These are phyloP conservation scores for Nyctanthes arbortristis DNA, from an alignment of 257 asterid genomes.

Conservation along the genomic window DNA sequence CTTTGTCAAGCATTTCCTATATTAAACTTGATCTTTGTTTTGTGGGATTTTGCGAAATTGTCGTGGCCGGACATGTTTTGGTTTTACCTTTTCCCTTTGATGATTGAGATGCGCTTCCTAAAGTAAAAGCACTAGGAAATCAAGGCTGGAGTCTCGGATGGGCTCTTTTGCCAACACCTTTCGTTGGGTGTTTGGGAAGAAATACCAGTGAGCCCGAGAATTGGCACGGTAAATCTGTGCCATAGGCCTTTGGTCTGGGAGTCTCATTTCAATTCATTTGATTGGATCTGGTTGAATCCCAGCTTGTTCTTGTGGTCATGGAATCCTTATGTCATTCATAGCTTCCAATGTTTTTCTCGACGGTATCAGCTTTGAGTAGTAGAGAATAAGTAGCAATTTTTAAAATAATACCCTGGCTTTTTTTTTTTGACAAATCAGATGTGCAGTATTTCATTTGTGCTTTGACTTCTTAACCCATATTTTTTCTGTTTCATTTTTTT, in stretches of 20 bases:
- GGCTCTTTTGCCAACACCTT: slow-evolving; percentile 41
- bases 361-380: not conserved
- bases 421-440: not conserved
- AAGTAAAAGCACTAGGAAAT: slow-evolving; percentile 27
- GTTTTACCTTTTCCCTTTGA: slow-evolving; percentile 20
- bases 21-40: not conserved
- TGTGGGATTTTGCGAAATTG: not conserved
- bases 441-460: too few relatives aligned
- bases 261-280: slow-evolving; percentile 37
- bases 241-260: slow-evolving; percentile 98
- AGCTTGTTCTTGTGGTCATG: not conserved
- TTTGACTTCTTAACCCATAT: too few relatives aligned
- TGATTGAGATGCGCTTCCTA: slow-evolving; percentile 54
- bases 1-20: not conserved
- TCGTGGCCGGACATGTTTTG: slow-evolving; percentile 22
- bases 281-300: slow-evolving; percentile 28
- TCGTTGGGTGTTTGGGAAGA: slow-evolving; percentile 50
- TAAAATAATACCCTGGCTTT: not conserved
- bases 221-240: slow-evolving; percentile 58
- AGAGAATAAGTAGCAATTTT: too few relatives aligned
- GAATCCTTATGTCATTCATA: not conserved
- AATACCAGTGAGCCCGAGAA: slow-evolving; percentile 75
- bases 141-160: slow-evolving; percentile 95
- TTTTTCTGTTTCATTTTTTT: too few relatives aligned
- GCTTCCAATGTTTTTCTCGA: not conserved